Evolutionary conservation across 2,329 filamentous ascomycete genomes (phyloP), one percentile per base, ranked within the genome.

Genomic region (Fusarium sp.): DNA sequence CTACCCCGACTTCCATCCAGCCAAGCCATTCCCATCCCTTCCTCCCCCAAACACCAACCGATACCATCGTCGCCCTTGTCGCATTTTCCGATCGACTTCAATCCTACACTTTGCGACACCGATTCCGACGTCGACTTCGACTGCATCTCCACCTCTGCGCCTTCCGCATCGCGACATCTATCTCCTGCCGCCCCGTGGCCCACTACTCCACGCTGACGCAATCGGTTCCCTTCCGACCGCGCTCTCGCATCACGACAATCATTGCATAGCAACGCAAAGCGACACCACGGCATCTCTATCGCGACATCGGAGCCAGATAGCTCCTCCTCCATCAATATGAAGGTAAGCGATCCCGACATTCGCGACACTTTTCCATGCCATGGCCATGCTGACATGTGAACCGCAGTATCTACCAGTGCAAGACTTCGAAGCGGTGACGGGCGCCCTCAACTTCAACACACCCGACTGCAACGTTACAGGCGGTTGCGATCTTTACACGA

Each of bases 401-500:
- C 67, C 33, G 14, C 70, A 99, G 96, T 99, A 97, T 84, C 89
- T 99, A 79, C 95, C 96, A 70, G 90, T 98, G 73, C 92, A 92
- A 83, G 94, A 97, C 76, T 95, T 98, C 81, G 95, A 98, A 83
- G 91, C 93, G 83, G 94, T 98, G 76, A 96, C 95, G 70, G 93
- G 93, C 85, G 94, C 96, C 73, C 91, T 99, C 81, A 98, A 98
- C 82, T 98, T 98, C 87, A 94, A 97, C 79, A 98, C 96, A 1
- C 91, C 94, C 61, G 96, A 98, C 82, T 95, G 95, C 81, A 94
- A 96, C 77, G 93, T 99, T 70, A 93, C 95, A 32, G 97, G 97
- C 78, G 94, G 94, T 74, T 98, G 96, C 87, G 97, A 99, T 83
- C 89, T 98, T 20, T 99, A 98, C 87, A 98, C 96, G 11, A 98